A percentile compares a stretch with the other conserved stretches of the same genome.
Evolutionary conservation across 495 filamentous ascomycete species (phyloP).

Genomic region (Monascus purpureus): DNA sequence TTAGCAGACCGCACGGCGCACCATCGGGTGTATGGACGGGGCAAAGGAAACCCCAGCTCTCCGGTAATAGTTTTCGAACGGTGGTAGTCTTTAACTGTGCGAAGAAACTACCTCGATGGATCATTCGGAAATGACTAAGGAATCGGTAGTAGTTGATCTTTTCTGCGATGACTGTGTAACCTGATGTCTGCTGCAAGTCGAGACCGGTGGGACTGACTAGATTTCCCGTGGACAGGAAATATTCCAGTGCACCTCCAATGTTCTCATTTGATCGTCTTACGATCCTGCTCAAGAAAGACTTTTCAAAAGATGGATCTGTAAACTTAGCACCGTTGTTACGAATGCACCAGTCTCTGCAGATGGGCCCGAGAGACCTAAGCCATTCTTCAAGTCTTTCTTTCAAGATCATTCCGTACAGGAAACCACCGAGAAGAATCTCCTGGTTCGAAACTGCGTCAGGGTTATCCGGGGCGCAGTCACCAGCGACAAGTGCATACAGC

Average conservation of each 20-base stretch:
- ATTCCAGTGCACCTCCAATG: slow-evolving; percentile 71
- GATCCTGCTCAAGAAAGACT: slow-evolving; percentile 64
- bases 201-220: slow-evolving; percentile 79
- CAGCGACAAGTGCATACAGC: slow-evolving; percentile 80
- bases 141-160: slow-evolving; percentile 99
- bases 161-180: slow-evolving; percentile 92
- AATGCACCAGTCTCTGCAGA: slow-evolving; percentile 55
- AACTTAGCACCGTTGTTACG: slow-evolving; percentile 49
- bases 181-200: slow-evolving; percentile 85
- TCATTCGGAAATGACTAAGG: slow-evolving; percentile 98
- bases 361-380: slow-evolving; percentile 47
- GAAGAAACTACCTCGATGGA: slow-evolving; percentile 97
- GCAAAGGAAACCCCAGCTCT: slow-evolving; percentile 96
- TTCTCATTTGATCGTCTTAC: slow-evolving; percentile 75
- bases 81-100: slow-evolving; percentile 94
- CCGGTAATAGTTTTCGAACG: slow-evolving; percentile 84
- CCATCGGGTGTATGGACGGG: slow-evolving; percentile 97
- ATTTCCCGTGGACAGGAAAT: slow-evolving; percentile 94
- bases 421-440: slow-evolving; percentile 83
- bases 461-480: slow-evolving; percentile 86
- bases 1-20: slow-evolving; percentile 82
- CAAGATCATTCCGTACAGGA: slow-evolving; percentile 85
- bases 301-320: slow-evolving; percentile 53
- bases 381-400: slow-evolving; percentile 91
- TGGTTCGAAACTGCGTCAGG: slow-evolving; percentile 92